Base-by-base conservation (phyloP, 2,329 filamentous ascomycete genomes). In the Cytospora leucostoma region DNA sequence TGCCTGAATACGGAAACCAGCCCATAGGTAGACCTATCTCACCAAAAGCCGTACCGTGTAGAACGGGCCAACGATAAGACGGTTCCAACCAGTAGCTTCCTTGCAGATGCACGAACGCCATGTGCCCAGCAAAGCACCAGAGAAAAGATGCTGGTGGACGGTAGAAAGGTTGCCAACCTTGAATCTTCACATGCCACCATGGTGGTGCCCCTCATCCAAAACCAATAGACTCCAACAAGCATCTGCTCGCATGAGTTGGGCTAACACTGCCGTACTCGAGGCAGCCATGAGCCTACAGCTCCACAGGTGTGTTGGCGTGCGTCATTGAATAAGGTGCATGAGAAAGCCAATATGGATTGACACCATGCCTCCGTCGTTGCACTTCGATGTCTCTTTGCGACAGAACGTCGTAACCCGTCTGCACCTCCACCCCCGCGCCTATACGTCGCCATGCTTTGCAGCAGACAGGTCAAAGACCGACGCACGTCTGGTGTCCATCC, bases 391-490 rank as follows among this genome's bases (percentile, higher is more conserved):
- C 49, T n/a, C 57, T 7, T 40, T n/a, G 19, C 15, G 1, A 27
- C 38, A 47, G 38, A 32, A 44, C 51, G 37, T 55, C 58, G 51
- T 57, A 47, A 62, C 61, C 59, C 61, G 55, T 32, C 33, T 37
- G 15, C 37, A 37, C 11, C 13, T 47, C 35, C 35, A 38, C 53
- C 3, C 49, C 58, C 38, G n/a, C 40, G 27, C 50, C 34, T n/a
- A 11, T 53, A 33, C 58, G 40, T 47, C 56, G 55, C 52, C 19
- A 13, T 50, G 34, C 63, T 52, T 63, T 38, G 51, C 63, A 65
- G 27, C 58, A 40, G 34, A 21, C 53, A 53, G 56, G 34, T 51
- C 51, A 38, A 54, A 40, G 49, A 13, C 51, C 27, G 32, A 51
- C 47, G 21, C 52, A 55, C 37, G 6, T 10, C 19, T 13, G 21